Evolutionary conservation across 2,329 filamentous ascomycete species (phyloP), one percentile per base, ranked within the genome.

Genomic region (Paraphoma chrysanthemicola): DNA sequence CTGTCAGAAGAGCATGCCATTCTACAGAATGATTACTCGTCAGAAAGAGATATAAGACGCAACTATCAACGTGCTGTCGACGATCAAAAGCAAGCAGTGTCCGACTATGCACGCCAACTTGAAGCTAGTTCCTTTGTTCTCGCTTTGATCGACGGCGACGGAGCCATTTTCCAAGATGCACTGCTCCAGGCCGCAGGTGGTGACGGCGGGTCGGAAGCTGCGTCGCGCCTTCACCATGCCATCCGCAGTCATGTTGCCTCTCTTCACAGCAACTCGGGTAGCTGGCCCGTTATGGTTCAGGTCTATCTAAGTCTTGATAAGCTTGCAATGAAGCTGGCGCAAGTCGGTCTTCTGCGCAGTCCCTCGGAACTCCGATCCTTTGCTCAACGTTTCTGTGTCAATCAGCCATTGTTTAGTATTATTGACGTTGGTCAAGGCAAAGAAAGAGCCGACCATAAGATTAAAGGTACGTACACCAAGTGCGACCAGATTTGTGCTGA

Each of bases 131-230:
- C 79, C 16, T 82, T 82, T 56, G 78, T 79, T 11, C 65, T 82
- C 64, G 79, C 74, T 39, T 66, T 82, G 45, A 79, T 83, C 45
- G 81, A 83, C 67, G 81, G 81, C n/a, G 81, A 83, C 68, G 80
- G 80, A 23, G 79, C 79, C 60, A 73, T 80, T 50, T 82, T 83
- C 61, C 73, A 81, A 50, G 79, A 82, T 58, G 69, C 73, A 28
- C 66, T 82, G 14, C 77, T 81, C 36, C 67, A 72, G 28, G 70
- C 73, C 56, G 79, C 77, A 44, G 70, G 63, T 51, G 63, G 59
- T 28, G 76, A 80, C 42, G 81, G 81, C 36, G 81, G 81, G 2
- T 79, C 79, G 4, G 79, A 82, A 49, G 80, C 80, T 44, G 81
- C 81, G 9, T 77, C 79, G 51, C 71, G 70, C 44, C 70, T 83